A percentile compares a stretch with the other conserved stretches of the same genome.
phyloP scores from a whole-genome alignment of 2,329 filamentous ascomycete species.

The Aspergillus latus region DNA sequence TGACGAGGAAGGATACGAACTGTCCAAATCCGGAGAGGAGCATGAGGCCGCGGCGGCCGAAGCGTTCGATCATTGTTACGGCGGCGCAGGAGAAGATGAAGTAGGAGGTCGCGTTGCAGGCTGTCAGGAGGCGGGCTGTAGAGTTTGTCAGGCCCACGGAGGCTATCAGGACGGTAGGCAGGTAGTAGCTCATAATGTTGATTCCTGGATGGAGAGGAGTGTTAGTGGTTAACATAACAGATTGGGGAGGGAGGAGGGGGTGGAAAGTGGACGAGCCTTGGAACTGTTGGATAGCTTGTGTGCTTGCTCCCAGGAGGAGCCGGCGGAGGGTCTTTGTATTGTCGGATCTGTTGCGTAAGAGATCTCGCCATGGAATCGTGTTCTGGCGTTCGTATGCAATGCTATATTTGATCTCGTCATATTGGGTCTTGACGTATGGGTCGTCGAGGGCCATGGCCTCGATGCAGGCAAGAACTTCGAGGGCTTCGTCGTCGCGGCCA shows the following conservation, averaged over 20 bases:
- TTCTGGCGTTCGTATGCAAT: constrained; percentile 53
- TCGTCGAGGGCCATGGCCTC: constrained; percentile 48
- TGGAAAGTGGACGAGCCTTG: constrained; percentile 15
- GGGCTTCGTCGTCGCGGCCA: constrained; percentile 47
- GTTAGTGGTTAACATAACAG: neutral
- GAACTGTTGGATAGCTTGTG: constrained; percentile 54
- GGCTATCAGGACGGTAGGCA: constrained; percentile 60
- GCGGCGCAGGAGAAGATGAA: constrained; percentile 50
- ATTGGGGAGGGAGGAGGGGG: no score
- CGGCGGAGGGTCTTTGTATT: constrained; percentile 52
- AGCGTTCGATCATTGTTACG: constrained; percentile 51
- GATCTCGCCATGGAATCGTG: constrained; percentile 50
- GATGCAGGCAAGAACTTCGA: constrained; percentile 51
- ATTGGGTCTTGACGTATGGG: constrained; percentile 46
- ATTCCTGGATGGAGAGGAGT: constrained; percentile 27
- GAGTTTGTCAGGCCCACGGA: constrained; percentile 56
- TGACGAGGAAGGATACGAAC: constrained; percentile 52
- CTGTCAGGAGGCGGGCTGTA: constrained; percentile 56
- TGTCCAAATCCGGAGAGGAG: constrained; percentile 54
- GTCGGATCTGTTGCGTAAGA: constrained; percentile 45
- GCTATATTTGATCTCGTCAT: constrained; percentile 50
- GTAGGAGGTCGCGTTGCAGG: constrained; percentile 54
- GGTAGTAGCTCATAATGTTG: constrained; percentile 47
- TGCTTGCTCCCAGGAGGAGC: constrained; percentile 54
- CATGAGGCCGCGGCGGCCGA: constrained; percentile 59